phyloP scores from a whole-genome alignment of 495 filamentous ascomycete genomes.

The Poronia punctata region DNA sequence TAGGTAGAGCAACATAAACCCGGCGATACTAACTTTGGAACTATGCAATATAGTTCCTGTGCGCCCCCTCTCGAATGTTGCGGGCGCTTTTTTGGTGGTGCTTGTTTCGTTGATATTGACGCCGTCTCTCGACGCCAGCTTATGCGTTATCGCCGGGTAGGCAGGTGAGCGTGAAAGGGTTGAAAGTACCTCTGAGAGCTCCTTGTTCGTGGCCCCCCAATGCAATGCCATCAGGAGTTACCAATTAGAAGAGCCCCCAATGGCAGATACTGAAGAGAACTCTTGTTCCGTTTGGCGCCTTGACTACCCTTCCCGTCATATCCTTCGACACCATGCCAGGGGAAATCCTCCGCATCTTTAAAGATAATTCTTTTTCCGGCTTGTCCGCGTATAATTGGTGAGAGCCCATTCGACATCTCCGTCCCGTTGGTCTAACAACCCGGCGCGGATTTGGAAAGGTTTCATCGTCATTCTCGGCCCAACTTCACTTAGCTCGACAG shows the following conservation, averaged over 20 bases:
- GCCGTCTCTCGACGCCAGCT: too few relatives aligned
- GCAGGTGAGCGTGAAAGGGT: too few relatives aligned
- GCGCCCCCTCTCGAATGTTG: too few relatives aligned
- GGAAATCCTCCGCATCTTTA: constrained; percentile 31
- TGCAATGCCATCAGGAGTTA: constrained; percentile 7
- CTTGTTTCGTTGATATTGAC: too few relatives aligned
- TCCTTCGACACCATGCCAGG: constrained; percentile 5
- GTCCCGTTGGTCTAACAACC: constrained; percentile 90
- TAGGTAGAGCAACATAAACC: too few relatives aligned
- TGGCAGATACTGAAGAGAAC: constrained; percentile 7
- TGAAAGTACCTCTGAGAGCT: constrained; percentile 1
- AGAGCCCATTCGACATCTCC: constrained; percentile 96
- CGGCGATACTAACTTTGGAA: too few relatives aligned
- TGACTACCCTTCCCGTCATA: constrained; percentile 7
- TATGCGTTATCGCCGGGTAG: too few relatives aligned
- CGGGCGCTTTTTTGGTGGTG: too few relatives aligned
- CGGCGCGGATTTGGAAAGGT: constrained; percentile 85
- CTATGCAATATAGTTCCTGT: too few relatives aligned
- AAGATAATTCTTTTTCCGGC: constrained; percentile 87
- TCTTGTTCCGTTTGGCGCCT: constrained; percentile 15
- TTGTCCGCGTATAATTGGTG: constrained; percentile 89
- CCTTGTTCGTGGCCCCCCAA: constrained; percentile 6
- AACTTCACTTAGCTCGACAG: constrained; percentile 90
- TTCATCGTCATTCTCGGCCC: constrained; percentile 95
- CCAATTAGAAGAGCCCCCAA: constrained; percentile 1